phyloP scores from a whole-genome alignment of 768 basidiomycete species.

The Termitomyces sp. region DNA sequence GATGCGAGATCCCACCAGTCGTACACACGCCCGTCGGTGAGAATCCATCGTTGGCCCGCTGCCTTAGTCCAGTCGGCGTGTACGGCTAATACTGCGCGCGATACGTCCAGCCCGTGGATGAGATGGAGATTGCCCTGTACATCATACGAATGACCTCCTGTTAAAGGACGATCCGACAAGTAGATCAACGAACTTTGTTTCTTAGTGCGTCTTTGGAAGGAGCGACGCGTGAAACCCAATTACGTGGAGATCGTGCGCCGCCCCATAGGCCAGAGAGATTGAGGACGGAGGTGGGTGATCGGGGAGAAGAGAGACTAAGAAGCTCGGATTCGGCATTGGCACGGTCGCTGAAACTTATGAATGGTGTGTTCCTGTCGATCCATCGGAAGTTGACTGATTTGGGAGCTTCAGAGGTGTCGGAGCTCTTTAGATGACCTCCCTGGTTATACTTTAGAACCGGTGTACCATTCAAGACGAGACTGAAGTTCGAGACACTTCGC shows the following conservation, averaged over 20 bases:
- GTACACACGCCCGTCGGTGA: constrained; percentile 51
- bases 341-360: constrained; percentile 33
- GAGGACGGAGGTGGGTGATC: constrained; percentile 44
- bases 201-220: constrained; percentile 48
- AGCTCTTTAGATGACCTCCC: background rate
- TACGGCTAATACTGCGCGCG: constrained; percentile 55
- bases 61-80: constrained; percentile 37
- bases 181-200: constrained; percentile 31
- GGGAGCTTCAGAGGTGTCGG: background rate
- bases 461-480: background rate
- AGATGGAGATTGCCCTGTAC: constrained; percentile 51
- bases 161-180: background rate
- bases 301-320: constrained; percentile 30
- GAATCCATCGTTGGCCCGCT: constrained; percentile 47
- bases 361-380: constrained; percentile 49
- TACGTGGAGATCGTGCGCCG: constrained; percentile 37
- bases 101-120: constrained; percentile 56
- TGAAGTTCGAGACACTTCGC: constrained; percentile 10
- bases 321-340: constrained; percentile 52
- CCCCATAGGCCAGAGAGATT: constrained; percentile 65
- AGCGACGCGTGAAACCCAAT: constrained; percentile 51
- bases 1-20: constrained; percentile 68
- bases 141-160: background rate
- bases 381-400: constrained; percentile 24
- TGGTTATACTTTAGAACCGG: background rate